These are phyloP conservation scores for Candida fluviatilis DNA, from an alignment of 805 yeast species.

Conservation along the genomic window DNA sequence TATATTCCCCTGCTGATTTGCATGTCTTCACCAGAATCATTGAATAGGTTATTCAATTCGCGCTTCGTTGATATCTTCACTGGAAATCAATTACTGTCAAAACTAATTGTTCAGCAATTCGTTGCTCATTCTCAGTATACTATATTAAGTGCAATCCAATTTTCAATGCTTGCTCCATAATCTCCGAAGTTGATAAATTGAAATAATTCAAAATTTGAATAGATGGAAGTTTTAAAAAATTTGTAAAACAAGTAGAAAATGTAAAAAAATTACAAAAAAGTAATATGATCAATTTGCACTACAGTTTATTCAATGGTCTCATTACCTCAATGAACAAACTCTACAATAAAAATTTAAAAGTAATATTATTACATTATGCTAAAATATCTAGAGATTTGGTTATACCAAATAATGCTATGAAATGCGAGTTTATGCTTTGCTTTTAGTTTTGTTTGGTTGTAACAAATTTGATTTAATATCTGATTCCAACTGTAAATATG, in stretches of 20 bases:
- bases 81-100: neutral
- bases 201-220: no score
- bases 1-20: no score
- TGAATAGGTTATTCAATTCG: no score
- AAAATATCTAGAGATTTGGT: neutral
- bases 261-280: neutral
- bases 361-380: neutral
- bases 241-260: neutral
- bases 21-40: neutral
- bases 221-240: no score
- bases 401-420: no score
- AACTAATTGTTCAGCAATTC: neutral
- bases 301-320: no score
- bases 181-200: neutral
- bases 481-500: conserved; percentile 1
- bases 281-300: no score
- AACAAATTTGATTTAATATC: conserved; percentile 1
- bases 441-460: neutral
- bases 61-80: neutral
- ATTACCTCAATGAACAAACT: no score
- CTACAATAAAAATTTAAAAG: no score
- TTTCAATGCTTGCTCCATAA: neutral
- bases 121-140: neutral
- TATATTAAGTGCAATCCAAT: neutral
- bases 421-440: no score